Base-by-base conservation (phyloP, 1,139 yeast species). In the Geotrichum candidum region DNA sequence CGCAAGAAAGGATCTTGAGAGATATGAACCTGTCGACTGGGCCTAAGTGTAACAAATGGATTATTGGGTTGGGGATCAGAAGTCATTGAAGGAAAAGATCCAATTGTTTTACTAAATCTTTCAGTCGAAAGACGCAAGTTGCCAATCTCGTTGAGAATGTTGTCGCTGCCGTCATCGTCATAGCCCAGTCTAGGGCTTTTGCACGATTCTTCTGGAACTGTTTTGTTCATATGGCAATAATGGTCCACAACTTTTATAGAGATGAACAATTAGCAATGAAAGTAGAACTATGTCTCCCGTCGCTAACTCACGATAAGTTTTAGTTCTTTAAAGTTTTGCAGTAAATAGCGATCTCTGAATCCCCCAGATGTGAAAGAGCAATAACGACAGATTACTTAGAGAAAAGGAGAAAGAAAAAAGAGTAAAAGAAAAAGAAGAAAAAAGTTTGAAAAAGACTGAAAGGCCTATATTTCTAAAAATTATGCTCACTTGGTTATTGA, bases 71-170 rank as follows among this genome's bases (percentile, higher is more conserved):
- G 27, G 54, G 35, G 50, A 18, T 59, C 62, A 22, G 57, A 23
- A 10, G 29, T 10, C 22, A 27, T 15, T 7, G 60, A 50, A 56
- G 62, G 57, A 52, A 57, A 53, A 27, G 60, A 53, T 11, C 62
- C 58, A 45, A 55, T 56, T 35, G 29, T 41, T 50, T 56, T 54
- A 48, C 53, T 56, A 23, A 50, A 56, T 51, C 38, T 59, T 23
- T 56, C 56, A 38, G 22, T 54, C 13, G 52, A 31, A 25, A 56
- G 9, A 13, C 54, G 59, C n/a, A 56, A 53, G 57, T 59, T 59
- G 54, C 57, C 48, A 52, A 56, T 56, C 48, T 60, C 62, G 51
- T 50, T 46, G 23, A 60, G 41, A 53, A 60, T 56, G 29, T 45
- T 59, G 18, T 59, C 41, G 18, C 48, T 7, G 48, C 22, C n/a